Base-by-base conservation (phyloP, 345 rosid species). In the Dovyalis caffra region DNA sequence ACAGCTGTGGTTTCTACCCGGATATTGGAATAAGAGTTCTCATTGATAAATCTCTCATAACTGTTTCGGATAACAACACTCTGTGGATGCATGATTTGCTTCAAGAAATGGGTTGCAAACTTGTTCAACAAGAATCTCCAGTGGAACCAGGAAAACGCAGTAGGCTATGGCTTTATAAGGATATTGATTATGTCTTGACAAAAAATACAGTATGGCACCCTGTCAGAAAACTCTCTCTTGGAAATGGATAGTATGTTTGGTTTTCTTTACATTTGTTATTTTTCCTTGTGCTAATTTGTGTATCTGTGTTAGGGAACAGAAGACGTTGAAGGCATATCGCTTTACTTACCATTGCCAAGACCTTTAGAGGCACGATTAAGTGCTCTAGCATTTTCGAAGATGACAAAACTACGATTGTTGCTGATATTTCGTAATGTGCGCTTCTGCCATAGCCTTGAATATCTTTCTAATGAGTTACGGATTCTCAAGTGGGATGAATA, bases 101-200 rank as follows among this genome's bases (percentile, higher is more conserved):
- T n/a, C n/a, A n/a, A n/a, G n/a, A n/a, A n/a, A n/a, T 73, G 69
- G 66, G 72, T 20, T 23, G 57, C 29, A 29, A 56, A 29, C 3
- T 77, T 58, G 83, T 83, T 62, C 69, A 69, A 6, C 73, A 49
- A 49, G 77, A 83, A 76, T 80, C 79, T 58, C 51, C 29, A 1
- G 18, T 74, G 47, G 77, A 83, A 68, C 83, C 83, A 18, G 77
- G 83, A 37, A 76, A 77, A 43, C 75, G 79, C 38, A 83, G 77
- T 40, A 70, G 83, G 47, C 60, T 83, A 51, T 83, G 86, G 79
- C 43, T 69, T 20, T 34, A 76, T 1, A 68, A 77, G 9, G 83
- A 83, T 58, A 64, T 71, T 31, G 32, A n/a, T 25, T 79, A 74
- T 74, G 75, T 83, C 14, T 38, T 77, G 58, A 51, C 72, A 33